Evolutionary conservation across 176 grass and related monocot genomes (phyloP), one percentile per base, ranked within the genome.

Genomic region (Aegilops sharonensis): DNA sequence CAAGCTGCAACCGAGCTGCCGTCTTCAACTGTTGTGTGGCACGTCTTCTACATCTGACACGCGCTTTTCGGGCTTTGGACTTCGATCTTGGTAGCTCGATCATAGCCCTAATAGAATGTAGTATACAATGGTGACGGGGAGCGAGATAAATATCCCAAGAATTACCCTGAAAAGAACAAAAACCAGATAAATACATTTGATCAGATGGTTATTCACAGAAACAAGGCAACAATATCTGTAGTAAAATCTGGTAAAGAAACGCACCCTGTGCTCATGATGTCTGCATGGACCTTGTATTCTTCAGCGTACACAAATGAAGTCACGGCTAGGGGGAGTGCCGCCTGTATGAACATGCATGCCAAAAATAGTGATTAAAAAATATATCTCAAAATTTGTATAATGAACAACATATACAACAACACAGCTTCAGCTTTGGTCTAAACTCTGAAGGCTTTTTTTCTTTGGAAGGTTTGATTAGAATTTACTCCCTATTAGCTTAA

Each of bases 251-350:
- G 39, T 23, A 18, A 36, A 74, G 42, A 45, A 72, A 70, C 34
- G 50, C 70, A 98, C 96, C 93, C 91, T 32, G 96, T 95, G 86
- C 96, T 98, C 96, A 98, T 98, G 88, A 98, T 92, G 72, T 98
- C 93, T 11, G 96, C 78, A 63, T 98, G 93, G 25, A 95, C 84
- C 68, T 92, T 91, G 65, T 98, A 98, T 66, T 98, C 96, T 72
- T 95, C 90, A 5, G 91, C 93, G 57, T 98, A 98, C 84, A 98
- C 96, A 52, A 98, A 98, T 42, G 91, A 95, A 72, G 88, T 88
- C 23, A 98, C 96, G 4, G 90, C 88, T 30, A 95, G 88, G 7
- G 93, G 96, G 1, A 98, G 87, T 81, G 95, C 95, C 67, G 95
- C 89, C 93, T 93, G 78, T 8, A 65, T 30, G 52, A 7, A 54